A percentile compares a stretch with the other conserved stretches of the same genome.
Conservation (phyloP, 164 flowering plant species). For the Protea cynaroides region DNA sequence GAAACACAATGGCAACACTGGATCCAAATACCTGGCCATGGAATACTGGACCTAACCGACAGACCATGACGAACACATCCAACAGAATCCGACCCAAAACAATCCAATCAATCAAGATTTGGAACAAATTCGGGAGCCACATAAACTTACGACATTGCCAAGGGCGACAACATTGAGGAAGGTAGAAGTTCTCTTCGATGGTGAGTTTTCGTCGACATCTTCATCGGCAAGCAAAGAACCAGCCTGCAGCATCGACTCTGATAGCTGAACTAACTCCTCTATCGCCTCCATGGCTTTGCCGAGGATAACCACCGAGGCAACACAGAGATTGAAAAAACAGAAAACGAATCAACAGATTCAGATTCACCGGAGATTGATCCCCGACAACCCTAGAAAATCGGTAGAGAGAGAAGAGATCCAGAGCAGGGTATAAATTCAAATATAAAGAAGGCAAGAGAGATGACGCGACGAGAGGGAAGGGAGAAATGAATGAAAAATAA, state of each 20-base stretch:
- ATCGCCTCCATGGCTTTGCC: conserved; percentile 76
- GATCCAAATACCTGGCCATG: conserved; percentile 4
- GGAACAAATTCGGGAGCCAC: neutral
- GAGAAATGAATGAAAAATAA: neutral
- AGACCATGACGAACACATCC: neutral
- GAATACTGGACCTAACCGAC: conserved; percentile 2
- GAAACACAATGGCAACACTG: neutral
- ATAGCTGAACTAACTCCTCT: conserved; percentile 72
- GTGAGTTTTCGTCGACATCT: conserved; percentile 65
- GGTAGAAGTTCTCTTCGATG: conserved; percentile 57
- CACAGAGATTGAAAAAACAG: neutral
- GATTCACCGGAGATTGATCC: neutral
- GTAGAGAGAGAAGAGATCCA: neutral
- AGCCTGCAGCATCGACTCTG: conserved; percentile 89
- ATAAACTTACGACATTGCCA: conserved; percentile 84
- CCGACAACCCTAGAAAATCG: neutral
- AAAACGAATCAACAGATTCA: neutral
- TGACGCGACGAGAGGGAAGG: neutral
- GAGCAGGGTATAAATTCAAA: neutral
- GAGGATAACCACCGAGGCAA: no score
- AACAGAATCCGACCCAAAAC: conserved; percentile 1
- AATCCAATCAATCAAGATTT: conserved; percentile 4
- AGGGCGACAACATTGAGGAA: conserved; percentile 93
- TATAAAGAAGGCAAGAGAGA: neutral
- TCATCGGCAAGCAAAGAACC: conserved; percentile 83